Percentiles rank a stretch among this genome's conserved stretches.
Conservation (phyloP, 768 basidiomycete genomes). For the Hericium coralloides region DNA sequence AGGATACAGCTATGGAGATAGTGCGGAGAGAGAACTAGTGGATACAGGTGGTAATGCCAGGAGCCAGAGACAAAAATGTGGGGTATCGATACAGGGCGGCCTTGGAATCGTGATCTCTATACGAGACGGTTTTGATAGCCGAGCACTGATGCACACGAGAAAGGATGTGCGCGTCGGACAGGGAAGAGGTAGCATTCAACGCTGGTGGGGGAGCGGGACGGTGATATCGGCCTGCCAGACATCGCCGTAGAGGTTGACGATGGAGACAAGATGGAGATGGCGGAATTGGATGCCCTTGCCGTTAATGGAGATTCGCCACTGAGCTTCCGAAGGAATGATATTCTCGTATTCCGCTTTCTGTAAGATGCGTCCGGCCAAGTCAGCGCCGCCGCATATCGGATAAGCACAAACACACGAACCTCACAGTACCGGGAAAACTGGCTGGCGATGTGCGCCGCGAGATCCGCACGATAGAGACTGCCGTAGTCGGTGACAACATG, state of each 20-base stretch:
- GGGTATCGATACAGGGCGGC: too few species aligned
- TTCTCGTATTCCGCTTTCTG: not conserved
- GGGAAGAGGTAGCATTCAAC: not conserved
- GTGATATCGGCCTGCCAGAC: constrained; percentile 1
- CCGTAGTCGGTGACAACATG: not conserved
- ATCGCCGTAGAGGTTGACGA: constrained; percentile 1
- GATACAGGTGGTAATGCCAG: not conserved
- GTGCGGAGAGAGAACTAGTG: not conserved
- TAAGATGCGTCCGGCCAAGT: not conserved
- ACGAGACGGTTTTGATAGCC: too few species aligned
- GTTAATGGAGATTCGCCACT: not conserved
- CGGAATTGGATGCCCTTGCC: not conserved
- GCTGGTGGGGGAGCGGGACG: not conserved
- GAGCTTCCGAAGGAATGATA: too few species aligned
- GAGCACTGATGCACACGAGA: too few species aligned
- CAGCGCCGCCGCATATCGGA: not conserved
- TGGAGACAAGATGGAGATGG: not conserved
- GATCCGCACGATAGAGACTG: not conserved
- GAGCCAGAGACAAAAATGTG: not conserved
- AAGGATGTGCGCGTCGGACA: not conserved
- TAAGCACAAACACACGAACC: not conserved
- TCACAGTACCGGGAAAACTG: not conserved
- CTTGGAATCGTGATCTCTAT: too few species aligned
- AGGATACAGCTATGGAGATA: constrained; percentile 2
- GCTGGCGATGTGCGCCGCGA: not conserved